Base-by-base conservation (phyloP, 495 filamentous ascomycete genomes). In the Apodospora peruviana region DNA sequence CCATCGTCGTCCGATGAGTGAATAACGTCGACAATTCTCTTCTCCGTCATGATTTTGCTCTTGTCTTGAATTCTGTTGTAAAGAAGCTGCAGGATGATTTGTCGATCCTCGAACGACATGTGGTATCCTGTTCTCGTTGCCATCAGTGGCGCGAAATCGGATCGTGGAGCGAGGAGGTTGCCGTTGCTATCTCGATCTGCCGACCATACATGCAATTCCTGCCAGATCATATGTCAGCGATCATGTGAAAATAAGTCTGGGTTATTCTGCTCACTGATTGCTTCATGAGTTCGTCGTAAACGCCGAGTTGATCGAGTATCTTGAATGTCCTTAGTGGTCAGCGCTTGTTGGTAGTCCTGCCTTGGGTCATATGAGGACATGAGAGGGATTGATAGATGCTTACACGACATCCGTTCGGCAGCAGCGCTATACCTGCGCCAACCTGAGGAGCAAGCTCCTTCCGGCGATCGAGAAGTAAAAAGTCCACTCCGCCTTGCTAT, bases 251-350 rank as follows among this genome's bases (percentile, higher is more conserved):
- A n/a, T n/a, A n/a, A n/a, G n/a, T n/a, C n/a, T n/a, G n/a, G n/a
- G n/a, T n/a, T n/a, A n/a, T n/a, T n/a, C n/a, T n/a, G n/a, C n/a
- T n/a, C 39, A 61, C 17, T 14, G 48, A 20, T 1, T 35, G 35
- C 14, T 53, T 11, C 1, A 57, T n/a, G 5, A 64, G 39, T 1
- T 18, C 18, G 20, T 72, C 56, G 36, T 59, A 72, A 12, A 65
- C 45, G 0, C 70, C 73, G 36, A 73, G 36, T 42, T 73, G 70
- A 25, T 59, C 56, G 10, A 59, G 52, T 25, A 58, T 58, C 51
- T 54, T 7, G n/a, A n/a, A n/a, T n/a, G n/a, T n/a, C n/a, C 1
- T 16, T 16, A 2, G 14, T 18, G 35, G 12, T 42, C 8, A 51
- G 48, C 29, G 42, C n/a, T 24, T 14, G 21, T 17, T 35, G 21